Evolutionary conservation across 371 early-diverging fungal species (phyloP), one percentile per base, ranked within the genome.

Genomic region (Zopfochytrium polystomum): DNA sequence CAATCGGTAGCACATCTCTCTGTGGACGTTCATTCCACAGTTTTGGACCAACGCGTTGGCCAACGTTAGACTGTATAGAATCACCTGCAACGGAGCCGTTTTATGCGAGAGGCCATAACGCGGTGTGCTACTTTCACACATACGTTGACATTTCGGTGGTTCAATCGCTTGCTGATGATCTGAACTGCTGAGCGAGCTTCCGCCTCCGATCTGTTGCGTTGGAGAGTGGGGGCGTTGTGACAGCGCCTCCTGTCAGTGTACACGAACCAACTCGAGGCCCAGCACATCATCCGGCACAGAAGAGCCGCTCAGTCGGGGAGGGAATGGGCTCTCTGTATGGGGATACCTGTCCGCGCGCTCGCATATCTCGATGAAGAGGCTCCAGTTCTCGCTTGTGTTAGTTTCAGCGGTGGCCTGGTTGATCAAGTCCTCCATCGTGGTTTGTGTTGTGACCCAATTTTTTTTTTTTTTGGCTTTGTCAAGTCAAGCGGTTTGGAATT

Each of bases 361-460:
- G 70, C 94, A 92, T 27, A 96, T 89, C 54, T 84, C 82, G 48
- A 91, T 84, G 60, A 92, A 90, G 29, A 87, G 77, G 49, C 86
- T 87, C 97, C 97, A 96, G 77, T 96, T 90, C 75, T 96, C 97
- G 33, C 84, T 78, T 1, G 94, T 91, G 66, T 93, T 84, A 46
- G 84, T 89, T 69, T 95, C 95, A 72, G 87, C 85, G 3, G 97
- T 95, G 13, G 97, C 96, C 62, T 66, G 52, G 48, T 33, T 52
- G n/a, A n/a, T n/a, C n/a, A n/a, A n/a, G n/a, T n/a, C n/a, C n/a
- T n/a, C n/a, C n/a, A n/a, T n/a, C n/a, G n/a, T n/a, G n/a, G n/a
- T n/a, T n/a, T n/a, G n/a, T n/a, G n/a, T n/a, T n/a, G n/a, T n/a
- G n/a, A n/a, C n/a, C n/a, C n/a, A n/a, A n/a, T n/a, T n/a, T n/a